A percentile compares a stretch with the other conserved stretches of the same genome.
Evolutionary conservation across 176 grass and related monocot species (phyloP).

Genomic region (Aegilops umbellulata): DNA sequence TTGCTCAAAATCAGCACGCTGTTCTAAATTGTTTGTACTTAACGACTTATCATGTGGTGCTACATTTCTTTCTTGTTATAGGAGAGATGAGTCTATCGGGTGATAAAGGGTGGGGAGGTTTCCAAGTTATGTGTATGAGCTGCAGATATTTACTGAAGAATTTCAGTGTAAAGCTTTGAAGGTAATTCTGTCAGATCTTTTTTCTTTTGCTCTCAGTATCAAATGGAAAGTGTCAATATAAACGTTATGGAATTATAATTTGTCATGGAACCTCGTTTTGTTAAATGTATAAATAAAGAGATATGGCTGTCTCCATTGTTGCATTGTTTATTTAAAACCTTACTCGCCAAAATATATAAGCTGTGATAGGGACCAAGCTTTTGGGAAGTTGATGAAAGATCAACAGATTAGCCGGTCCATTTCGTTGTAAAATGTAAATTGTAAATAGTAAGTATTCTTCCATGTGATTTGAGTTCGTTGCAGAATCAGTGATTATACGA

Average conservation of each 20-base stretch:
- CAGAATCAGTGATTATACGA: constrained; percentile 16
- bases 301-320: neutral
- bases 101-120: constrained; percentile 15
- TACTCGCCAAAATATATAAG: neutral
- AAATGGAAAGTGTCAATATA: constrained; percentile 1
- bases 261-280: neutral
- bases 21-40: constrained; percentile 14
- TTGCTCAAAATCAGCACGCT: constrained; percentile 22
- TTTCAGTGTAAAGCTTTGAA: constrained; percentile 28
- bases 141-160: neutral
- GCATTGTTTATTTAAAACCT: neutral
- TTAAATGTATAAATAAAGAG: neutral
- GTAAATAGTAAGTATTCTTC: neutral
- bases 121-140: neutral
- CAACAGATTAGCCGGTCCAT: neutral
- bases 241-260: neutral
- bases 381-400: neutral
- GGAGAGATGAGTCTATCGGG: constrained; percentile 25
- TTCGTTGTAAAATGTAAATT: neutral
- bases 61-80: constrained; percentile 29
- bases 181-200: neutral
- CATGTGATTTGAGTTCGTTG: constrained; percentile 8
- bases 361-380: neutral
- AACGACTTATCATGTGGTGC: constrained; percentile 17
- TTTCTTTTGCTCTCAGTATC: neutral